A percentile compares a stretch with the other conserved stretches of the same genome.
Evolutionary conservation across 768 basidiomycete genomes (phyloP).

Genomic region (Calocybe gangraenosa): DNA sequence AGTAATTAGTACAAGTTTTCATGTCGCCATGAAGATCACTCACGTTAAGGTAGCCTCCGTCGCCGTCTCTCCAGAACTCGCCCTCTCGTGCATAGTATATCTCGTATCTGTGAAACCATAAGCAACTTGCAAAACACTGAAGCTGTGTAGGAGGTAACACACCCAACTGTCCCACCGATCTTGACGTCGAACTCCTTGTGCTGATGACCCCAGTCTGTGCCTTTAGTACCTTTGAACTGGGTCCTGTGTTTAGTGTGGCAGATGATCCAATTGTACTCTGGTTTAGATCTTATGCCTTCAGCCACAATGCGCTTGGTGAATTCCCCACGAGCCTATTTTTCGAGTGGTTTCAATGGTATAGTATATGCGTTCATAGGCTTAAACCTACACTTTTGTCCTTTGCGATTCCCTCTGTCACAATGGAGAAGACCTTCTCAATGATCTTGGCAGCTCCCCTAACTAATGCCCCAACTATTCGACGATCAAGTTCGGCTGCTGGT

Average conservation of each 20-base stretch:
- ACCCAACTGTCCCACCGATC: conserved; percentile 16
- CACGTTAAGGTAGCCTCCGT: conserved; percentile 13
- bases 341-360: not conserved
- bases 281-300: conserved; percentile 6
- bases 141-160: not conserved
- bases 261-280: conserved; percentile 16
- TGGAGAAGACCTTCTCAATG: conserved; percentile 2
- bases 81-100: conserved; percentile 12
- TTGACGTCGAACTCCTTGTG: conserved; percentile 21
- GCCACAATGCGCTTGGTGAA: conserved; percentile 6
- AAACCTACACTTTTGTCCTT: conserved; percentile 10
- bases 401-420: conserved; percentile 5
- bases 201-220: conserved; percentile 22
- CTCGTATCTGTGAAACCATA: conserved; percentile 6
- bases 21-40: not conserved
- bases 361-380: not conserved
- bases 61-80: conserved; percentile 11
- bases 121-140: not conserved
- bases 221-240: conserved; percentile 15
- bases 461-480: conserved; percentile 5
- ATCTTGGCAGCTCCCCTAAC: conserved; percentile 5
- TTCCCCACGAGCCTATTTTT: conserved; percentile 5
- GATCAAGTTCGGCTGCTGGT: conserved; percentile 5
- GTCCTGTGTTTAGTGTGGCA: conserved; percentile 20
- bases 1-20: not conserved